Conservation (phyloP, 1,284 basidiomycete genomes). For the Fomitopsis palustris region DNA sequence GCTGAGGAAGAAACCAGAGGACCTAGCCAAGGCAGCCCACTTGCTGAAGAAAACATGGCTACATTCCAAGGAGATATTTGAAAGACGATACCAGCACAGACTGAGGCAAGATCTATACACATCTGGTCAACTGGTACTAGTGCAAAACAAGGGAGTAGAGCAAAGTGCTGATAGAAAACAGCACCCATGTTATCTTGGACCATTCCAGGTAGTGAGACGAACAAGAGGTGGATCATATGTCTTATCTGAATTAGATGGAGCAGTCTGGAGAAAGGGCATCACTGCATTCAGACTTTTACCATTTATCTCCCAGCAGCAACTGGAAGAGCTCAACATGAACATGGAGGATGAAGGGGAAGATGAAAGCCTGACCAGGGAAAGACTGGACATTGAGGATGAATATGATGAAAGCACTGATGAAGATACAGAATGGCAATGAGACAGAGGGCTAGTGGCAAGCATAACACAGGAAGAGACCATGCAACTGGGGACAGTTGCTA, state of each 20-base stretch:
- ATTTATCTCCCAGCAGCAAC: background rate
- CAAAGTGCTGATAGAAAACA: background rate
- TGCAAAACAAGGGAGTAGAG: background rate
- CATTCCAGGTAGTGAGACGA: background rate
- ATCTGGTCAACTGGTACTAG: background rate
- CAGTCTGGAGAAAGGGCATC: background rate
- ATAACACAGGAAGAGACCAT: too few relatives aligned
- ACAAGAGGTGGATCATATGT: background rate
- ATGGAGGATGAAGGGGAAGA: background rate
- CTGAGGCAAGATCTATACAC: background rate
- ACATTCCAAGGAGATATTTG: background rate
- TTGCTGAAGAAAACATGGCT: too few relatives aligned
- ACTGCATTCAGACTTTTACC: background rate
- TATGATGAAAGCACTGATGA: too few relatives aligned
- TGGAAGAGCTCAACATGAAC: background rate
- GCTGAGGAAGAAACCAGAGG: background rate
- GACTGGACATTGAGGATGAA: background rate
- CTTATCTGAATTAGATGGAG: background rate
- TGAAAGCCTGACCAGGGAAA: background rate
- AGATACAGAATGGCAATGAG: too few relatives aligned
- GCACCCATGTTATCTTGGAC: background rate
- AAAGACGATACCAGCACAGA: background rate
- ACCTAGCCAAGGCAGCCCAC: background rate
- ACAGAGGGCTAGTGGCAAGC: too few relatives aligned
- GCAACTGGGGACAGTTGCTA: too few relatives aligned